Evolutionary conservation across 2,329 filamentous ascomycete genomes (phyloP).

Genomic region (Alternaria panax): DNA sequence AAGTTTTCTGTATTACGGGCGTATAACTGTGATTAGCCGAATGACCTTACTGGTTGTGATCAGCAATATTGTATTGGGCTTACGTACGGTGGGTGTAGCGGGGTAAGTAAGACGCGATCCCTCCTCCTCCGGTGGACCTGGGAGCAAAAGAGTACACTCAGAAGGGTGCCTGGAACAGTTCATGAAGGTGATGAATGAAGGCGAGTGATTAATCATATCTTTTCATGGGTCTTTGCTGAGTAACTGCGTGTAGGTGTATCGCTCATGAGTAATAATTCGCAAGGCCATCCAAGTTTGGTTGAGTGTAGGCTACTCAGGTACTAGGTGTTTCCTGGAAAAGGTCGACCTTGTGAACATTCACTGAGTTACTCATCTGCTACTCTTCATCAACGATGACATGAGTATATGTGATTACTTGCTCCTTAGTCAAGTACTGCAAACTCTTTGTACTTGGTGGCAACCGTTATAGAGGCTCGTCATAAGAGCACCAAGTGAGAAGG

Average conservation of each 20-base stretch:
- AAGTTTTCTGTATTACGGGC: not conserved
- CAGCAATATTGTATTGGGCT: not conserved
- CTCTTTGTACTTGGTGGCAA: not conserved
- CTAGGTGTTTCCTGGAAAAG: not conserved
- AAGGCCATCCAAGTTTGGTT: not conserved
- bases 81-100: not conserved
- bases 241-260: not conserved
- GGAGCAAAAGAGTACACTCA: not conserved
- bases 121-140: not conserved
- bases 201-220: not conserved
- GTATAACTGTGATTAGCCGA: not conserved
- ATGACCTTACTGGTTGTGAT: not conserved
- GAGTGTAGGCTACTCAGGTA: not conserved
- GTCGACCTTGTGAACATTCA: not conserved
- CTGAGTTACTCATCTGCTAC: not conserved
- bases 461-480: not conserved
- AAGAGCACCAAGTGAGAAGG: not conserved
- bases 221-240: not conserved
- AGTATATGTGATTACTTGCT: not conserved
- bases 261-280: not conserved
- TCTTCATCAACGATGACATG: not conserved
- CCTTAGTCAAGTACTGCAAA: not conserved
- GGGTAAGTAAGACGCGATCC: not conserved
- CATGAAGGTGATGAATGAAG: not conserved
- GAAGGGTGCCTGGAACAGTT: not conserved